These are phyloP conservation scores for Fomitopsis pinicola DNA, from an alignment of 1,284 basidiomycete genomes.

Conservation along the genomic window DNA sequence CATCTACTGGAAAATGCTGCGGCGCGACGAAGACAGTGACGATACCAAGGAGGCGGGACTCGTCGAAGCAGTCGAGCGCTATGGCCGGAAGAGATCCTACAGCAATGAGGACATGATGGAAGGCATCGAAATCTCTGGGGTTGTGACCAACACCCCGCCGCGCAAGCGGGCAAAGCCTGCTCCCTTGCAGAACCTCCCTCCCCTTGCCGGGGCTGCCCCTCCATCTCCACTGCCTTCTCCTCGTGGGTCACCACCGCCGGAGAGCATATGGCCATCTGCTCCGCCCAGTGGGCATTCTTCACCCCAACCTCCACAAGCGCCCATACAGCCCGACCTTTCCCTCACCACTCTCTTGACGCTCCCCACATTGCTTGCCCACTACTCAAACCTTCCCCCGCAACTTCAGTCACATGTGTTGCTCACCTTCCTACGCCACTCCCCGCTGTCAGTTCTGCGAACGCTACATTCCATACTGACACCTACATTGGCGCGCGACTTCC, in stretches of 20 bases:
- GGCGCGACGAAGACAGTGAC: constrained; percentile 53
- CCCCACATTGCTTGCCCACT: constrained; percentile 73
- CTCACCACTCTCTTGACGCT: constrained; percentile 76
- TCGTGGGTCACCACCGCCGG: constrained; percentile 73
- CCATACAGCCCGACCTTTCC: constrained; percentile 74
- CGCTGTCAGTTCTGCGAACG: constrained; percentile 78
- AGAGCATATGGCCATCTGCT: constrained; percentile 70
- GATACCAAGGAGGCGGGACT: constrained; percentile 54
- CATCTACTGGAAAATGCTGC: constrained; percentile 69
- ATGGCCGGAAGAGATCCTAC: constrained; percentile 73
- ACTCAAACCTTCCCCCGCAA: constrained; percentile 62
- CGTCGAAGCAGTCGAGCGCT: constrained; percentile 74
- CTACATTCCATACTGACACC: constrained; percentile 81
- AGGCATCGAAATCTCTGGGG: constrained; percentile 56
- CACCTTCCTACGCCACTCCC: constrained; percentile 79
- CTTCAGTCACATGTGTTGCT: constrained; percentile 85
- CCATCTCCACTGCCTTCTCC: constrained; percentile 80
- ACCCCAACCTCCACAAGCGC: constrained; percentile 57
- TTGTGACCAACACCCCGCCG: constrained; percentile 51
- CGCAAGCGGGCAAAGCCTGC: constrained; percentile 71
- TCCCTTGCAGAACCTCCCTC: constrained; percentile 50
- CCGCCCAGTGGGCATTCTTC: constrained; percentile 72
- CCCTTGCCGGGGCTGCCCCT: constrained; percentile 66
- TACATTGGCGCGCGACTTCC: constrained; percentile 82
- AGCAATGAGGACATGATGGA: constrained; percentile 71